Evolutionary conservation across 306 rosid genomes (phyloP), one percentile per base, ranked within the genome.

Genomic region (Arachis stenosperma): DNA sequence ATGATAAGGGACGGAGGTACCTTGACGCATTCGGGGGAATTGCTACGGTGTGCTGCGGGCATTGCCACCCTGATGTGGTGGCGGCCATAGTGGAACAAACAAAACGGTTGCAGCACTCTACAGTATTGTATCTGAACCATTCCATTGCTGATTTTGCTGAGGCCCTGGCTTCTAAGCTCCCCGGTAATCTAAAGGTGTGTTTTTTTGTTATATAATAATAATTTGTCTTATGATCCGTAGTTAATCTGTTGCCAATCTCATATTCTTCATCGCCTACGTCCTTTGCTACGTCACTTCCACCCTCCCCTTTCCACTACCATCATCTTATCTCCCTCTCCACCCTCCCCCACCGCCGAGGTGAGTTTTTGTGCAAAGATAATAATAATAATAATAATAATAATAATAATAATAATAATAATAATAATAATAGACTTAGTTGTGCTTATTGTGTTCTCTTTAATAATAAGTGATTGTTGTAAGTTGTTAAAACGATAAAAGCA

Each of bases 1-100:
- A 94, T 15, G 97, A 91, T 17, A 87, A 83, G 1, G 99, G 99
- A 1, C 82, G 95, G 57, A 87, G 99, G 62, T 94, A 91, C 54
- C 41, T 94, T 22, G 99, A 94, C 54, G 97, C 85, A 2, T 94
- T 91, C 65, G 99, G 96, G 46, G 99, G 99, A 63, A 94, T 91
- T 63, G 99, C 99, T 10, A 91, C 97, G 59, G 97, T 94, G 88
- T 30, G 89, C 5, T 94, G 99, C 79, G 99, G 99, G 9, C 99
- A 94, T 86, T 88, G 97, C 65, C 99, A 94, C 70, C 97, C 97
- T 41, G 97, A 94, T 61, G 97, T 94, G 71, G 90, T 94, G 6
- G 86, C 80, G 8, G 97, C 99, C 2, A 85, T 94, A 14, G 82
- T 91, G 17, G 81, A 80, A 66, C 99, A 94, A 61, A 84, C 89